These are phyloP conservation scores for Thalia dealbata DNA, from an alignment of 176 grass and related monocot genomes.

Conservation along the genomic window DNA sequence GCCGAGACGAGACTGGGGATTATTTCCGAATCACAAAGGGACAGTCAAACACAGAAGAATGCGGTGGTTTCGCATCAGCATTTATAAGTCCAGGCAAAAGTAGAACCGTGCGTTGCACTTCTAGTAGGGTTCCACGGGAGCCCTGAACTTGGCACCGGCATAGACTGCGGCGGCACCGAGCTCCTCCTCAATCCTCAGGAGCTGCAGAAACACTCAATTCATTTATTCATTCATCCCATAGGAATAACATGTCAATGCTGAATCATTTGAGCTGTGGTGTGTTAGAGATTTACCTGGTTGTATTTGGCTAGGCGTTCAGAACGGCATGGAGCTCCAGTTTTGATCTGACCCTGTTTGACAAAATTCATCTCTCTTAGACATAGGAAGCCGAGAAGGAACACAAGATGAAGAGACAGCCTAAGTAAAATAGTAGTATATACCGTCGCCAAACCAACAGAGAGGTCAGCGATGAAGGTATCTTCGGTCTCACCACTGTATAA, in stretches of 20 bases:
- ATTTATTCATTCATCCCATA: no score
- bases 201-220: slow-evolving; percentile 34
- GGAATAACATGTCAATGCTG: no score
- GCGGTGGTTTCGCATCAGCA: no score
- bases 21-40: no score
- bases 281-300: slow-evolving; percentile 43
- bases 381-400: no score
- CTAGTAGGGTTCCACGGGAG: slow-evolving; percentile 69
- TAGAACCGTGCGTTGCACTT: background rate
- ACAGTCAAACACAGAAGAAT: no score
- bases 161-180: slow-evolving; percentile 59
- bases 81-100: background rate
- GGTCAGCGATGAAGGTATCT: slow-evolving; percentile 94
- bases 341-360: slow-evolving; percentile 79
- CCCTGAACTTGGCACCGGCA: slow-evolving; percentile 61
- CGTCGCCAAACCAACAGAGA: slow-evolving; percentile 74
- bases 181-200: slow-evolving; percentile 90
- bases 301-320: slow-evolving; percentile 97
- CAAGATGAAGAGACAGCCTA: no score
- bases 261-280: background rate
- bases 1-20: no score
- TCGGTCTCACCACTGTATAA: slow-evolving; percentile 84
- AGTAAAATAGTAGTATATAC: slow-evolving; percentile 27
- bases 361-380: slow-evolving; percentile 8
- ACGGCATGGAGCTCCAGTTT: slow-evolving; percentile 79